phyloP scores from a whole-genome alignment of 495 filamentous ascomycete species.

The Penicillium paxilli region DNA sequence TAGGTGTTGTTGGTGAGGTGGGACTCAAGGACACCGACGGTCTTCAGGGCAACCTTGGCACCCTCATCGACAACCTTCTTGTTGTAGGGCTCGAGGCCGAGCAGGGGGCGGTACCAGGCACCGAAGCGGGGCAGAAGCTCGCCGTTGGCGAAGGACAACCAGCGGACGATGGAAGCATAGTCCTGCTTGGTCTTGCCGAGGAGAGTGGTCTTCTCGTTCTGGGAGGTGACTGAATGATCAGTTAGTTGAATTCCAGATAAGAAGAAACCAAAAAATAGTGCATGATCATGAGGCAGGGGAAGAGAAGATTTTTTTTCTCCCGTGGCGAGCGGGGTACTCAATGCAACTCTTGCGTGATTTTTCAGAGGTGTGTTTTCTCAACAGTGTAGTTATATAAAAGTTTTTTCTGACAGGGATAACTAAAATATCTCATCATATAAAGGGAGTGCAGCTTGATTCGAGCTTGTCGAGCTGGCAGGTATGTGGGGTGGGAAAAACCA shows the following conservation, averaged over 20 bases:
- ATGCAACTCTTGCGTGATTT: constrained; percentile 17
- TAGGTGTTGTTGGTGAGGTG: constrained; percentile 93
- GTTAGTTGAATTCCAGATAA: too few relatives aligned
- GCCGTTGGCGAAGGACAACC: constrained; percentile 90
- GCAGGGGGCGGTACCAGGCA: constrained; percentile 85
- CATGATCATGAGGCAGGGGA: constrained; percentile 10
- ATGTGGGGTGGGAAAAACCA: constrained; percentile 5
- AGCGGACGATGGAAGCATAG: constrained; percentile 94
- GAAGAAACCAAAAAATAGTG: too few relatives aligned
- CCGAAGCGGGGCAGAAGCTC: constrained; percentile 77
- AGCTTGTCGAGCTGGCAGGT: background rate
- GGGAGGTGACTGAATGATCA: constrained; percentile 77
- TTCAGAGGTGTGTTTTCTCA: constrained; percentile 72
- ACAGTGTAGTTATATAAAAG: constrained; percentile 47
- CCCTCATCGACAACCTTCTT: constrained; percentile 92
- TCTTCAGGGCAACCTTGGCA: constrained; percentile 64
- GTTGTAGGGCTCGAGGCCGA: constrained; percentile 85
- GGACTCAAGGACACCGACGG: constrained; percentile 70
- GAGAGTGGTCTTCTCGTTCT: constrained; percentile 99
- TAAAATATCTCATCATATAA: constrained; percentile 82
- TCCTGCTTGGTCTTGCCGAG: constrained; percentile 99
- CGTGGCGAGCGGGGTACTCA: constrained; percentile 33
- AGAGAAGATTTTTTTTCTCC: constrained; percentile 18
- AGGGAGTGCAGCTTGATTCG: background rate
- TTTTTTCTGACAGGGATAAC: constrained; percentile 99